Conservation (phyloP, 1,284 basidiomycete species). For the Pseudozyma pruni region DNA sequence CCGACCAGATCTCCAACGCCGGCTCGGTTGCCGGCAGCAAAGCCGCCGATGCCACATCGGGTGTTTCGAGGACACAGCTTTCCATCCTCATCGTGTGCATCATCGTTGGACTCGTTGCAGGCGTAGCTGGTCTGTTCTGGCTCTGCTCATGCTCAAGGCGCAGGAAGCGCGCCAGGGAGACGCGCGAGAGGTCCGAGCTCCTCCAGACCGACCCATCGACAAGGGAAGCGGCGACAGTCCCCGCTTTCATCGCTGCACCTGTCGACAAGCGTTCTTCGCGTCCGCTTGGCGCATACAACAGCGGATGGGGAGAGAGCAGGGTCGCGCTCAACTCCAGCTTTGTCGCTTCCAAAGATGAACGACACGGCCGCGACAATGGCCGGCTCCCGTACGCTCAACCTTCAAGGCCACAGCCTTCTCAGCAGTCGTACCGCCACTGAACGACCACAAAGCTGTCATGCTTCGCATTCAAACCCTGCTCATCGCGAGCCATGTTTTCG, state of each 20-base stretch:
- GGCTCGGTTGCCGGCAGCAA: constrained; percentile 20
- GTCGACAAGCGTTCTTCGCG: constrained; percentile 6
- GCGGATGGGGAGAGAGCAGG: constrained; percentile 34
- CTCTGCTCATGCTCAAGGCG: constrained; percentile 34
- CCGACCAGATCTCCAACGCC: constrained; percentile 39
- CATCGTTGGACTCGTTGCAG: constrained; percentile 18
- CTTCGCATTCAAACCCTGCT: background rate
- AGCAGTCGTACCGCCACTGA: constrained; percentile 24
- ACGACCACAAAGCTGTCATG: background rate
- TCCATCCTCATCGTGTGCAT: constrained; percentile 20
- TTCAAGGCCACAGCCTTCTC: constrained; percentile 8
- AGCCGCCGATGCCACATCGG: constrained; percentile 23
- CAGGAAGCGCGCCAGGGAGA: constrained; percentile 28
- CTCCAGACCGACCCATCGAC: background rate
- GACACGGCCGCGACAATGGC: constrained; percentile 17
- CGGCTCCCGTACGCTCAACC: background rate
- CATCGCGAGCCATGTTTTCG: background rate
- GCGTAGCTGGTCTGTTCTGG: constrained; percentile 31
- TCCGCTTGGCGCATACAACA: constrained; percentile 4
- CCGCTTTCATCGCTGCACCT: too few species aligned
- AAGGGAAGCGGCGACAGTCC: too few species aligned
- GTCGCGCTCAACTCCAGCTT: constrained; percentile 42
- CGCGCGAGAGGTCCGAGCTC: constrained; percentile 16
- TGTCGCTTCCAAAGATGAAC: constrained; percentile 20
- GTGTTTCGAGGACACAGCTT: constrained; percentile 16